phyloP scores from a whole-genome alignment of 345 rosid species.

The Hirschfeldia incana region DNA sequence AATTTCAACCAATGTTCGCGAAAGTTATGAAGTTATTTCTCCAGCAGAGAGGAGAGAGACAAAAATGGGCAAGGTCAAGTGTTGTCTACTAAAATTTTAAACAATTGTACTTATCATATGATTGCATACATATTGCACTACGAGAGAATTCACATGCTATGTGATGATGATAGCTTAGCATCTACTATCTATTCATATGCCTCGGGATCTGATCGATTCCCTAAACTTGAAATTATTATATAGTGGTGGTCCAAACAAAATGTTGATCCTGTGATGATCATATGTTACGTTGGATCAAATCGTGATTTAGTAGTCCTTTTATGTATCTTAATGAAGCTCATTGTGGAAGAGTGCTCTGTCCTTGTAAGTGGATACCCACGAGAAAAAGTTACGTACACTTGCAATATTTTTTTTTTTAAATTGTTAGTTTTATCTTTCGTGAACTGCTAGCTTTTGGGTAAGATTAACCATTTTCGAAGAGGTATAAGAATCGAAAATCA shows the following conservation, averaged over 20 bases:
- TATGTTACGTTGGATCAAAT: conserved; percentile 8
- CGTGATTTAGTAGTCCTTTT: neutral
- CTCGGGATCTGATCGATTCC: conserved; percentile 22
- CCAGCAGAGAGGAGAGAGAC: neutral
- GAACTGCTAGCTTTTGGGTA: neutral
- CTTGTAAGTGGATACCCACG: conserved; percentile 33
- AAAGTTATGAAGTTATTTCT: neutral
- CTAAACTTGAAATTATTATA: neutral
- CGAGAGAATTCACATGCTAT: conserved; percentile 20
- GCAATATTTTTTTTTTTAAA: neutral
- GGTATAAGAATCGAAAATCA: no score
- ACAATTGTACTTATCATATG: conserved; percentile 5
- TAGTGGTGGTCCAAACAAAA: conserved; percentile 40
- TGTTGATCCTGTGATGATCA: conserved; percentile 25
- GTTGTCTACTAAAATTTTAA: neutral
- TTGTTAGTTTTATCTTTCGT: neutral
- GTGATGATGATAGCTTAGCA: conserved; percentile 36
- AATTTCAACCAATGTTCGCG: neutral
- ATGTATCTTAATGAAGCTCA: conserved; percentile 3
- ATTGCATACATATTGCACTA: conserved; percentile 16
- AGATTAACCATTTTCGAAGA: no score
- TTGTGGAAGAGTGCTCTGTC: conserved; percentile 27
- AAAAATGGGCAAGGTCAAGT: neutral
- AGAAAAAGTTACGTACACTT: conserved; percentile 28
- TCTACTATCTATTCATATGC: conserved; percentile 8